These are phyloP conservation scores for Silene uniflora DNA, from an alignment of 148 eudicot genomes.

Conservation along the genomic window DNA sequence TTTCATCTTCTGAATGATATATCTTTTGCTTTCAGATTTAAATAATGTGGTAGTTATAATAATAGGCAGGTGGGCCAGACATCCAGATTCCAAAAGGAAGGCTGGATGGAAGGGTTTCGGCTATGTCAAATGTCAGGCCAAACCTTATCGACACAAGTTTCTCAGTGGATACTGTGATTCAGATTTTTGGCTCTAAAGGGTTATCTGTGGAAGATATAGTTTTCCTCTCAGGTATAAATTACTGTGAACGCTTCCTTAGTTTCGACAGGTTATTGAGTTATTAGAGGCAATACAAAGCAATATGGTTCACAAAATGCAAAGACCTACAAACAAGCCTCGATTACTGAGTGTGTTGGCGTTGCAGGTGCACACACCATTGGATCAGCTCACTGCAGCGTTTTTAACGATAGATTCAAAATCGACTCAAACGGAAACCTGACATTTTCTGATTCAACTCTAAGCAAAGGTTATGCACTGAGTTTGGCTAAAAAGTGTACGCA, in stretches of 20 bases:
- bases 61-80: conserved; percentile 62
- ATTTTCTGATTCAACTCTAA: conserved; percentile 46
- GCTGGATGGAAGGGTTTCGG: conserved; percentile 57
- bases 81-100: conserved; percentile 58
- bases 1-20: background rate
- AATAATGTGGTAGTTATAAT: background rate
- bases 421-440: conserved; percentile 48
- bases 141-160: conserved; percentile 65
- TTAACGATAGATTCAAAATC: conserved; percentile 46
- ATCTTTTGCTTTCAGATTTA: background rate
- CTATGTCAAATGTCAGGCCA: conserved; percentile 56
- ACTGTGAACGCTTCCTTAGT: background rate
- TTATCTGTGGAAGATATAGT: conserved; percentile 56
- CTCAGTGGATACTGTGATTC: conserved; percentile 54
- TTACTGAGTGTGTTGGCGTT: background rate
- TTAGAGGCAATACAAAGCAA: background rate
- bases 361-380: conserved; percentile 88
- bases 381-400: conserved; percentile 56
- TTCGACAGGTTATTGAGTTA: background rate
- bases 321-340: background rate
- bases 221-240: conserved; percentile 58
- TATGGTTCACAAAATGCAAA: background rate
- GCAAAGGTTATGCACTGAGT: conserved; percentile 41
- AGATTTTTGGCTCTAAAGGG: conserved; percentile 51
- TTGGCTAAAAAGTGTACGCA: conserved; percentile 43